A percentile compares a stretch with the other conserved stretches of the same genome.
Conservation (phyloP, 2,329 filamentous ascomycete genomes). For the Fusarium sarcochroum region DNA sequence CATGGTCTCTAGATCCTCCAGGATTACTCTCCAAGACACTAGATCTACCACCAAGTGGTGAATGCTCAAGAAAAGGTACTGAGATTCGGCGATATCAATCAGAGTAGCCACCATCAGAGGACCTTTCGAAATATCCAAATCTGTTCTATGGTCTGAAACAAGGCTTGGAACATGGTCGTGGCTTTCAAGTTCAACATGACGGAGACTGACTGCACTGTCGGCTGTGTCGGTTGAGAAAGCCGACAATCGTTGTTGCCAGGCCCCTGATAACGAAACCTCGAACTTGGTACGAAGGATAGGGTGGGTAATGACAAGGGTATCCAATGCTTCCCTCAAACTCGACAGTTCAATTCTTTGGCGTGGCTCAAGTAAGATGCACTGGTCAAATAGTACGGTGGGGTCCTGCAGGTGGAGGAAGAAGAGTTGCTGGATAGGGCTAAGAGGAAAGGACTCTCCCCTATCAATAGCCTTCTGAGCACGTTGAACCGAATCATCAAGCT, state of each 20-base stretch:
- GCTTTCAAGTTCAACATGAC: not conserved
- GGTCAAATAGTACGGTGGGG: not conserved
- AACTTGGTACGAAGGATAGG: conserved; percentile 3
- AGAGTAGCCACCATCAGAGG: not conserved
- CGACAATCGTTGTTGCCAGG: conserved; percentile 9
- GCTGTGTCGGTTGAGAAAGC: not conserved
- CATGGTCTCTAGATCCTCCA: conserved; percentile 5
- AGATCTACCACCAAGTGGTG: conserved; percentile 15
- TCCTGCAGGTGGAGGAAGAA: not conserved
- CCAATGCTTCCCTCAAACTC: not conserved
- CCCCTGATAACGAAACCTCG: not conserved
- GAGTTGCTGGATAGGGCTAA: conserved; percentile 2
- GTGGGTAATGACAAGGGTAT: not conserved
- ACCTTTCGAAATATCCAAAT: not conserved
- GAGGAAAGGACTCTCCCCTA: not conserved
- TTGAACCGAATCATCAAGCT: not conserved
- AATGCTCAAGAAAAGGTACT: conserved; percentile 1
- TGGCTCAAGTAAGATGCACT: conserved; percentile 1
- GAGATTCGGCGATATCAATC: not conserved
- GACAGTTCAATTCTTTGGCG: not conserved
- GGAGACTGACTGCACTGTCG: not conserved
- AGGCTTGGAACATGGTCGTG: not conserved
- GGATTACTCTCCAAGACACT: conserved; percentile 13
- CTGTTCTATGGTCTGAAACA: not conserved
- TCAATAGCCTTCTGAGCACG: not conserved